Conservation (phyloP, 192 early-diverging fungal genomes). For the Coemansia interrupta region DNA sequence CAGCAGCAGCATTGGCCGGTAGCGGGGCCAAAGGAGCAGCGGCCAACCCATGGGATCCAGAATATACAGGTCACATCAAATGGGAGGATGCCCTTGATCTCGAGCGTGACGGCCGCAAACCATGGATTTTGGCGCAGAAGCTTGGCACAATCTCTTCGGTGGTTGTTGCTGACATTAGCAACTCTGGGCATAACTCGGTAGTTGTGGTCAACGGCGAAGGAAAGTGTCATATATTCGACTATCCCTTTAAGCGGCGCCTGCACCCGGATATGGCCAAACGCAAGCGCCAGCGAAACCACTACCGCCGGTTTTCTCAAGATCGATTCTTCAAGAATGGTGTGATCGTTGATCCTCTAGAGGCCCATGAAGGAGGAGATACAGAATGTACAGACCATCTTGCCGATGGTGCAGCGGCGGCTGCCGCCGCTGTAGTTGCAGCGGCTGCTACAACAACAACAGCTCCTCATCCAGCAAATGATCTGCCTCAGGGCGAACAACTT, state of each 20-base stretch:
- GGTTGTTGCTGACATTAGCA: slow-evolving; percentile 42
- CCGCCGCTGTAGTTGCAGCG: not conserved
- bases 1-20: not conserved
- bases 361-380: not conserved
- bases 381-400: not conserved
- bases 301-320: slow-evolving; percentile 45
- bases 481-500: not conserved
- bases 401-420: not conserved
- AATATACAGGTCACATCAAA: slow-evolving; percentile 31
- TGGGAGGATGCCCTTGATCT: slow-evolving; percentile 52
- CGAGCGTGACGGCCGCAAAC: slow-evolving; percentile 54
- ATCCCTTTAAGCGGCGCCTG: slow-evolving; percentile 45
- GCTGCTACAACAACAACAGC: too few species aligned
- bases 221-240: slow-evolving; percentile 50
- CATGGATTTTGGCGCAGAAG: slow-evolving; percentile 50
- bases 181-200: slow-evolving; percentile 48
- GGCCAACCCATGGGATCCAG: slow-evolving; percentile 3
- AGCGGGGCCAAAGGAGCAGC: not conserved
- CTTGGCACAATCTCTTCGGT: slow-evolving; percentile 52
- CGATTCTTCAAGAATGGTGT: slow-evolving; percentile 45
- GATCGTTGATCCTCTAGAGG: slow-evolving; percentile 10
- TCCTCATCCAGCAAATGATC: too few species aligned
- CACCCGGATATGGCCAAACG: slow-evolving; percentile 40
- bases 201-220: slow-evolving; percentile 51
- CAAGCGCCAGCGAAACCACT: slow-evolving; percentile 45